Evolutionary conservation across 352 stramenopile species (phyloP).

Genomic region (Phytopythium kandeliae): DNA sequence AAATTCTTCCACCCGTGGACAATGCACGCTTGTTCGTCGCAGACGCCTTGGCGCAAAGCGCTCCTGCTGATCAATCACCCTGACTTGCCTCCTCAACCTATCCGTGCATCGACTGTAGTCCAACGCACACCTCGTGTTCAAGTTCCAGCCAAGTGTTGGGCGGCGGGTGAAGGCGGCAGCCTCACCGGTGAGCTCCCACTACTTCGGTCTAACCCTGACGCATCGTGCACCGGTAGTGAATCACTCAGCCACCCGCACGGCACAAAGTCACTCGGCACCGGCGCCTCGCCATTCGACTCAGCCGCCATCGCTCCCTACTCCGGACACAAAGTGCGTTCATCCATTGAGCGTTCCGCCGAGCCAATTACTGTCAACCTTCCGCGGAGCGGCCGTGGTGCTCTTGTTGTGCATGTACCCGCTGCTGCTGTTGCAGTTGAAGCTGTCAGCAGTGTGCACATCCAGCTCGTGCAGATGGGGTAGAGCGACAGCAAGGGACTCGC

Average conservation of each 20-base stretch:
- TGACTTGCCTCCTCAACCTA: not conserved
- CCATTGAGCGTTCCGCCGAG: slow-evolving; percentile 20
- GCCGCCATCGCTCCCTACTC: slow-evolving; percentile 18
- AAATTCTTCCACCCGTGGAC: not conserved
- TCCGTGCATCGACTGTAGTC: not conserved
- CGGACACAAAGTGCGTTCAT: slow-evolving; percentile 28
- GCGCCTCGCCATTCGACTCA: slow-evolving; percentile 2
- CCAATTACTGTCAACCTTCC: slow-evolving; percentile 28
- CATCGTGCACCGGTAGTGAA: slow-evolving; percentile 22
- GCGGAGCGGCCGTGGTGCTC: slow-evolving; percentile 21
- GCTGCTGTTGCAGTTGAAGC: slow-evolving; percentile 10
- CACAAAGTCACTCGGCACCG: slow-evolving; percentile 22
- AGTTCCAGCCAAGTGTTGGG: not conserved
- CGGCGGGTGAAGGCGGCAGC: not conserved
- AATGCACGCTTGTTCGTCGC: not conserved
- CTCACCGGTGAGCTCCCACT: not conserved
- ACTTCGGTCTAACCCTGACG: slow-evolving; percentile 17
- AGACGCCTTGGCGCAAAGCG: not conserved
- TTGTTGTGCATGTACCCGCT: slow-evolving; percentile 25
- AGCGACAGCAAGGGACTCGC: slow-evolving; percentile 27
- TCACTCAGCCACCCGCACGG: slow-evolving; percentile 40
- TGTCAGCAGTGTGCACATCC: slow-evolving; percentile 19
- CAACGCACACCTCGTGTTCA: not conserved
- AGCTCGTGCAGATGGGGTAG: slow-evolving; percentile 34
- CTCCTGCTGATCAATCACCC: not conserved